A percentile compares a stretch with the other conserved stretches of the same genome.
Evolutionary conservation across 371 early-diverging fungal species (phyloP).

Genomic region (Syncephalastrum contaminatum): DNA sequence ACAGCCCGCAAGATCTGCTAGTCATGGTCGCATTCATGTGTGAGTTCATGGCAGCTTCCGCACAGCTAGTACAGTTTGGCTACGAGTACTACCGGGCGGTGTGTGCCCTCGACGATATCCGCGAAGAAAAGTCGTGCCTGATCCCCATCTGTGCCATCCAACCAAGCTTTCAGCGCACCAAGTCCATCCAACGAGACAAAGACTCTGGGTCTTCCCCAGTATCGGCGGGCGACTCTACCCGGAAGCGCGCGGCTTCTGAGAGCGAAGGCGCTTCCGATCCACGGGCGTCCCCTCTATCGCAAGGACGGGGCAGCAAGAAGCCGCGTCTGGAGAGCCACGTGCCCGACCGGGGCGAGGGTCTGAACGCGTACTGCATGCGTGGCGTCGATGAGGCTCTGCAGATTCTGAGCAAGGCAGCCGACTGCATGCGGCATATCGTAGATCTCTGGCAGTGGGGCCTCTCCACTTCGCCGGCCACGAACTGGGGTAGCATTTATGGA

Average conservation of each 20-base stretch:
- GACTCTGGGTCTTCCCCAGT: background rate
- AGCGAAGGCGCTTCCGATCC: background rate
- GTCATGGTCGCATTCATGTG: constrained; percentile 38
- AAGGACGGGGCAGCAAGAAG: constrained; percentile 12
- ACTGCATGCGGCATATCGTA: constrained; percentile 39
- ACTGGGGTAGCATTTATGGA: constrained; percentile 19
- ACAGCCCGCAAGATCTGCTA: constrained; percentile 12
- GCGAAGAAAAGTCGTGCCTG: constrained; percentile 38
- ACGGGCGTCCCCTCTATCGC: background rate
- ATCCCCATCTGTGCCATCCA: constrained; percentile 47
- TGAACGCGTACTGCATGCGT: constrained; percentile 38
- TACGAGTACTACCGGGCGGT: constrained; percentile 42
- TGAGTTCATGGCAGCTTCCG: constrained; percentile 36
- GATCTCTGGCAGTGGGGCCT: constrained; percentile 44
- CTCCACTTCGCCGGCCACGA: constrained; percentile 22
- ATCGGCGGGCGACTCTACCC: background rate
- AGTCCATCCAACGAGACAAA: background rate
- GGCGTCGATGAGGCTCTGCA: constrained; percentile 45
- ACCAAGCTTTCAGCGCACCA: constrained; percentile 11
- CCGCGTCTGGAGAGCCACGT: constrained; percentile 10
- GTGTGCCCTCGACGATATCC: constrained; percentile 28
- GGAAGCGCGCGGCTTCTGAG: constrained; percentile 7
- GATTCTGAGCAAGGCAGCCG: constrained; percentile 38
- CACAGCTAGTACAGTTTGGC: constrained; percentile 42
- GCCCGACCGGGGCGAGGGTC: constrained; percentile 26